A percentile compares a stretch with the other conserved stretches of the same genome.
These are phyloP conservation scores for Phytophthora crassamura DNA, from an alignment of 352 stramenopile genomes.

Conservation along the genomic window DNA sequence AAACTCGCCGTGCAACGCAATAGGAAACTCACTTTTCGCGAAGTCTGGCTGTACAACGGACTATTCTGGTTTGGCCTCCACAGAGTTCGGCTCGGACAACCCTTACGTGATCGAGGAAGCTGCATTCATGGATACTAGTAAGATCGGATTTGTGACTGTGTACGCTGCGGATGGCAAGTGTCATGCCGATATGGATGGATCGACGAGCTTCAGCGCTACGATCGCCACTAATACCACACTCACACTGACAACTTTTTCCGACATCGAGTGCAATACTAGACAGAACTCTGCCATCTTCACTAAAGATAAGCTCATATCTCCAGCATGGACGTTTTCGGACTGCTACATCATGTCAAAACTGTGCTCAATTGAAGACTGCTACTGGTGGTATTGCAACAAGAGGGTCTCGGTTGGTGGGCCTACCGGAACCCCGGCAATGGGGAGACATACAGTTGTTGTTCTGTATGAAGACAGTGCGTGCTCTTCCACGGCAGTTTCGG, in stretches of 20 bases:
- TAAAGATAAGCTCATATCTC: neutral
- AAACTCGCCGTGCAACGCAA: neutral
- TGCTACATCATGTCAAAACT: neutral
- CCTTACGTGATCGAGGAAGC: slow-evolving; percentile 1
- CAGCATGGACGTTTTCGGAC: neutral
- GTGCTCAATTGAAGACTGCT: neutral
- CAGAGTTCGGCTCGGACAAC: neutral
- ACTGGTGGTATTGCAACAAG: neutral
- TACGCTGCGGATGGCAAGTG: slow-evolving; percentile 1
- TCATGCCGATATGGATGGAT: neutral
- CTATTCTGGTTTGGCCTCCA: neutral
- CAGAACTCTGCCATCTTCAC: neutral
- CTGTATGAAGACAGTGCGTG: slow-evolving; percentile 6
- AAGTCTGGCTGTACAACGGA: neutral
- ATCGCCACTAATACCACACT: neutral
- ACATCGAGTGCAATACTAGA: neutral
- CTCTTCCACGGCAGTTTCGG: neutral
- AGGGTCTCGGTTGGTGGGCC: neutral
- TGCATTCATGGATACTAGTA: neutral
- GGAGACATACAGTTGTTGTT: neutral
- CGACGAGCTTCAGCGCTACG: neutral
- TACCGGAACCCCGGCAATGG: neutral
- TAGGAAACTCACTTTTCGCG: neutral
- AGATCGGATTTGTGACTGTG: neutral
- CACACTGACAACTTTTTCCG: neutral